Evolutionary conservation across 192 early-diverging fungal species (phyloP).

Genomic region (Anaeromyces robustus): DNA sequence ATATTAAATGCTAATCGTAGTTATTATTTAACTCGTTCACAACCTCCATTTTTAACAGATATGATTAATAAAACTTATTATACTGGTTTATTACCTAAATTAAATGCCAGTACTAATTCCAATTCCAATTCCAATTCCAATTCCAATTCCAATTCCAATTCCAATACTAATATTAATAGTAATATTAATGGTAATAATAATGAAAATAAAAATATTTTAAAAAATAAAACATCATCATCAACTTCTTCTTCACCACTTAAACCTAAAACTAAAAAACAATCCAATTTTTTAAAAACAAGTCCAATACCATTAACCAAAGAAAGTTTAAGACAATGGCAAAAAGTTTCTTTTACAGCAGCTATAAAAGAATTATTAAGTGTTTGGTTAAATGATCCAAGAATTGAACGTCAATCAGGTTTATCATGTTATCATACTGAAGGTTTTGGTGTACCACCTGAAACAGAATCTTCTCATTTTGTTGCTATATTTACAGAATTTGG

Average conservation of each 20-base stretch:
- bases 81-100: slow-evolving; percentile 23
- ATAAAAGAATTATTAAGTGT: slow-evolving; percentile 86
- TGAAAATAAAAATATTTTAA: too few species aligned
- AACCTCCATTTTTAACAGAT: slow-evolving; percentile 96
- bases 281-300: slow-evolving; percentile 3
- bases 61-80: slow-evolving; percentile 77
- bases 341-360: slow-evolving; percentile 39
- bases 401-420: slow-evolving; percentile 58
- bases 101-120: slow-evolving; percentile 6
- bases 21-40: slow-evolving; percentile 66
- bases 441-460: slow-evolving; percentile 93
- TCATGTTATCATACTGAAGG: slow-evolving; percentile 78
- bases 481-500: slow-evolving; percentile 1
- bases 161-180: too few species aligned
- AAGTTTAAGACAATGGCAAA: slow-evolving; percentile 59
- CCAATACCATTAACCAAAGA: slow-evolving; percentile 6
- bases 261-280: too few species aligned
- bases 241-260: too few species aligned
- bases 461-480: slow-evolving; percentile 72
- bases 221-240: too few species aligned
- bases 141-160: too few species aligned
- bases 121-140: background rate
- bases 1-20: background rate
- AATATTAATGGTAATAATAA: too few species aligned
- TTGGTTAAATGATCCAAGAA: slow-evolving; percentile 70